phyloP scores from a whole-genome alignment of 495 filamentous ascomycete genomes.

The Chaetomium cochliodes region DNA sequence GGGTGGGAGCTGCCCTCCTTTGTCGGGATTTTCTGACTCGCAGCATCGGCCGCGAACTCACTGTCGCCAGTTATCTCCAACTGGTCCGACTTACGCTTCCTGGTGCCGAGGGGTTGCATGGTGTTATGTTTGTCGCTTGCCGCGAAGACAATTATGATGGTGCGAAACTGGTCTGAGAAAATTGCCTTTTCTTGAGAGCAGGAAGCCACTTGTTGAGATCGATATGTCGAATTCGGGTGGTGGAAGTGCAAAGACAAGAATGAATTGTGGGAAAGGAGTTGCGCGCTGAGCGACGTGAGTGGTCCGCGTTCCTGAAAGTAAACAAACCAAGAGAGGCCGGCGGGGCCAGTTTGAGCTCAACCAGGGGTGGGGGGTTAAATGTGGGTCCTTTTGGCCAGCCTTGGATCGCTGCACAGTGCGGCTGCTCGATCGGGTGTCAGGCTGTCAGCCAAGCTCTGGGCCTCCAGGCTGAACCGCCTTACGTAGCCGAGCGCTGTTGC shows the following conservation, averaged over 20 bases:
- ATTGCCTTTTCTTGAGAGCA: not conserved
- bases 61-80: constrained; percentile 38
- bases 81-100: constrained; percentile 62
- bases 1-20: constrained; percentile 46
- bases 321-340: constrained; percentile 34
- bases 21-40: constrained; percentile 42
- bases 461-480: constrained; percentile 30
- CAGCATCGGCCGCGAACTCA: constrained; percentile 30
- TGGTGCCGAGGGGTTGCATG: constrained; percentile 50
- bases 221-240: not conserved
- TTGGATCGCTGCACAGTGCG: constrained; percentile 8
- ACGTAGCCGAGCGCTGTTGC: constrained; percentile 28
- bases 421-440: not conserved
- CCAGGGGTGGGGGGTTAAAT: not conserved
- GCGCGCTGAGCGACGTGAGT: constrained; percentile 31
- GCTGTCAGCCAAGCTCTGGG: constrained; percentile 5
- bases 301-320: constrained; percentile 35
- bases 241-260: constrained; percentile 7
- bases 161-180: not conserved
- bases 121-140: not conserved
- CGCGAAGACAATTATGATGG: not conserved
- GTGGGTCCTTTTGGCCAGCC: not conserved
- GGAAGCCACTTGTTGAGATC: not conserved
- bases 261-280: constrained; percentile 22
- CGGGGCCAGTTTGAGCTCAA: constrained; percentile 10